A percentile compares a stretch with the other conserved stretches of the same genome.
These are phyloP conservation scores for Cruciata laevipes DNA, from an alignment of 257 asterid species.

Conservation along the genomic window DNA sequence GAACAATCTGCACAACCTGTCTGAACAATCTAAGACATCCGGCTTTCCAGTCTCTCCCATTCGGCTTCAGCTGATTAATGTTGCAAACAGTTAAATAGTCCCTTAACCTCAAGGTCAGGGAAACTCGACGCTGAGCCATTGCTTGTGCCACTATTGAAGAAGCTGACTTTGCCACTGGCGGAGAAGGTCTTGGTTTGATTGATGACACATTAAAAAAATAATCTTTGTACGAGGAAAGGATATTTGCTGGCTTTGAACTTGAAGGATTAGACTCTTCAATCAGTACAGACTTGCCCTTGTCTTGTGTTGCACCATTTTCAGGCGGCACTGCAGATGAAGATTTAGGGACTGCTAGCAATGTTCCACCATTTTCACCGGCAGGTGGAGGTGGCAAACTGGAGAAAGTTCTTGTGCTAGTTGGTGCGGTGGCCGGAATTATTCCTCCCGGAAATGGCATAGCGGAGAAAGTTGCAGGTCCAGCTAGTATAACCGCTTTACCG, in stretches of 20 bases:
- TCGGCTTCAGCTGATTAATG: background rate
- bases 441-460: background rate
- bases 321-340: too few relatives aligned
- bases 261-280: constrained; percentile 10
- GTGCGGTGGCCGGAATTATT: background rate
- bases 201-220: background rate
- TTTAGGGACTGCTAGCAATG: too few relatives aligned
- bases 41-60: constrained; percentile 34
- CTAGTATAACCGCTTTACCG: too few relatives aligned
- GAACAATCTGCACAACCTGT: constrained; percentile 65
- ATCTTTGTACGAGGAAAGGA: constrained; percentile 17
- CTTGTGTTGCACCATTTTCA: constrained; percentile 6
- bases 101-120: constrained; percentile 45
- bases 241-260: background rate
- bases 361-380: background rate
- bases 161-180: background rate
- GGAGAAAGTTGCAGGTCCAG: background rate
- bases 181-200: background rate
- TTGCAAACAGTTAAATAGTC: constrained; percentile 43
- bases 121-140: background rate
- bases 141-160: background rate
- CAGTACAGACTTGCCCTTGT: constrained; percentile 21
- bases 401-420: too few relatives aligned
- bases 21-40: constrained; percentile 58
- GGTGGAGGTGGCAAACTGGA: background rate